Conservation (phyloP, 495 filamentous ascomycete genomes). For the Xylaria scruposa region DNA sequence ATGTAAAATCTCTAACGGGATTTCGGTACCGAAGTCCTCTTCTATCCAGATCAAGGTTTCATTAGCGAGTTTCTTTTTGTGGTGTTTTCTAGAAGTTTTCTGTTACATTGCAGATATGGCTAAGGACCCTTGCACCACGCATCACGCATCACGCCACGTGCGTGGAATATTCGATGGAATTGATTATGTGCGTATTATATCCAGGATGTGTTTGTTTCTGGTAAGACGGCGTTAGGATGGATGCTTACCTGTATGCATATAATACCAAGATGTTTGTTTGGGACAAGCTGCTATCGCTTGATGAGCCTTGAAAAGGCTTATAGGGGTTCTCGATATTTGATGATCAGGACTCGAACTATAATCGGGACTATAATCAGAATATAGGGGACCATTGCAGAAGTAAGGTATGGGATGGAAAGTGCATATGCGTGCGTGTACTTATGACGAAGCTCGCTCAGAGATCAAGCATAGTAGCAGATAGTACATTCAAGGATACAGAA, state of each 20-base stretch:
- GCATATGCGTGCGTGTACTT: background rate
- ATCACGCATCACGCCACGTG: conserved; percentile 28
- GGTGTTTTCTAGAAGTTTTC: conserved; percentile 37
- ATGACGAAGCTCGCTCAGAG: background rate
- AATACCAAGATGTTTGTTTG: background rate
- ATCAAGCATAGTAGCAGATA: background rate
- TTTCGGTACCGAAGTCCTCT: background rate
- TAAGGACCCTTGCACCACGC: background rate
- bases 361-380: background rate
- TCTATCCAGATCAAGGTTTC: background rate
- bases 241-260: background rate
- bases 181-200: conserved; percentile 4
- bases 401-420: background rate
- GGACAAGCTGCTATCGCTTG: background rate
- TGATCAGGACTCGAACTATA: too few relatives aligned
- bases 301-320: background rate
- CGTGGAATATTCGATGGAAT: conserved; percentile 18
- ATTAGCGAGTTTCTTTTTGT: background rate
- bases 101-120: conserved; percentile 24
- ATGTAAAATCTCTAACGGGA: background rate
- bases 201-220: background rate
- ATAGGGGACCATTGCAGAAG: background rate
- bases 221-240: background rate
- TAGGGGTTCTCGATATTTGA: background rate
- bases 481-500: background rate